Conservation (phyloP, 2,329 filamentous ascomycete species). For the Conoideocrella luteorostrata region DNA sequence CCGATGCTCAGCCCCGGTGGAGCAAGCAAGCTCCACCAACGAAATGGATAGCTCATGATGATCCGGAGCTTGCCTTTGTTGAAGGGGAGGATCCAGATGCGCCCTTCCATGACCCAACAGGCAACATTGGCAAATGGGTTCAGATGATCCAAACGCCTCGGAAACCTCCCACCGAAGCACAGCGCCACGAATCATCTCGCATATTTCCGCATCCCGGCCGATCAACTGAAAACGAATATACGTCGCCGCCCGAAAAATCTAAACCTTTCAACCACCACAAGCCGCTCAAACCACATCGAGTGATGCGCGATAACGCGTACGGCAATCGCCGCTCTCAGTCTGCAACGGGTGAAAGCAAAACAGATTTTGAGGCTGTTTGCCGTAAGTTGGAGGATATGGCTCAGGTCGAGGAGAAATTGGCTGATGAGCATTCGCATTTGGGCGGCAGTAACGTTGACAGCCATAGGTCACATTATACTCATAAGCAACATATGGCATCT, state of each 20-base stretch:
- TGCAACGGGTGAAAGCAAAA: neutral
- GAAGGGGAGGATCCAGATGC: neutral
- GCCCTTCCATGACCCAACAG: conserved; percentile 1
- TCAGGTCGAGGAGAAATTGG: neutral
- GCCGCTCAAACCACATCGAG: neutral
- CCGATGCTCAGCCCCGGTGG: neutral
- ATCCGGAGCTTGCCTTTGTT: neutral
- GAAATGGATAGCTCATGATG: conserved; percentile 1
- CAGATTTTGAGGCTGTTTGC: neutral
- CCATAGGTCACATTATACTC: neutral
- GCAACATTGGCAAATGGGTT: conserved; percentile 2
- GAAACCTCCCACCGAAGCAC: neutral
- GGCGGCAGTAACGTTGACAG: neutral
- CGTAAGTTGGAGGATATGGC: neutral
- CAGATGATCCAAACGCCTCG: conserved; percentile 4
- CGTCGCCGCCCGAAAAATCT: neutral
- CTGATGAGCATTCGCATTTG: neutral
- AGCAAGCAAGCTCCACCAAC: neutral
- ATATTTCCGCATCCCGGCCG: neutral
- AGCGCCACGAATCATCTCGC: neutral
- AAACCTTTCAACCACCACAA: neutral
- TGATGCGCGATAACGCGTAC: neutral
- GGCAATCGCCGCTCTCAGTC: neutral
- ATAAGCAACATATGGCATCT: neutral
- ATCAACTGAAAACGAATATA: neutral